Base-by-base conservation (phyloP, 495 filamentous ascomycete species). In the Eremomyces bilateralis region DNA sequence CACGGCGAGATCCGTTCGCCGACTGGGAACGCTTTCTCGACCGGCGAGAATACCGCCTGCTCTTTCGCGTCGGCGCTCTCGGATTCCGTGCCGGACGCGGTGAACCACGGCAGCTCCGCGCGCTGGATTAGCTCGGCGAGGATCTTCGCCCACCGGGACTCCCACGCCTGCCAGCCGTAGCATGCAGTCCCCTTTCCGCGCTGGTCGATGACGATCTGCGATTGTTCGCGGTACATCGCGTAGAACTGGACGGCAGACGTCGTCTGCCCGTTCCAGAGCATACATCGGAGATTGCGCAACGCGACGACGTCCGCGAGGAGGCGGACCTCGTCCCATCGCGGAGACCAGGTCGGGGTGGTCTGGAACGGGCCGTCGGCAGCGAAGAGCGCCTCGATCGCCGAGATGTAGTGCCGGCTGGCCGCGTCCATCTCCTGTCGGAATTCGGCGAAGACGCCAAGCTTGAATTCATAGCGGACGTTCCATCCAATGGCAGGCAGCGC, bases 401-500 rank as follows among this genome's bases (percentile, higher is more conserved):
- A 70, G 44, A 83, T 77, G 42, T 78, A 93, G 35, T 78, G 82
- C 20, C 80, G 67, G 33, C 73, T 58, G 0, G 84, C 83, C 20
- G 65, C 70, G 45, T 92, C 83, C 67, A 84, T 79, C 46, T 94
- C 84, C 47, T 80, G 75, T 10, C 84, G 68, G 41, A 81, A 92
- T 48, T 92, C 82, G 21, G 84, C 80, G 47, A 93, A 79, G 1
- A 90, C 61, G 4, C 79, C 84, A 19, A 80, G 64, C 47, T 94
- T 94, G 57, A 85, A 82, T 45, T 94, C 84, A 49, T 91, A 93
- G 1, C 84, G 74, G 15, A 81, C 71, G 50, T 75, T 80, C 84
- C 84, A 94, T 3, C 77, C 81, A 36, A 80, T 75, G 8, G 70
- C 62, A n/a, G 81, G 78, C 15, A 93, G 53, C 0, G 75, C 78